These are phyloP conservation scores for Ottelia alismoides DNA, from an alignment of 106 monocot species.

Conservation along the genomic window DNA sequence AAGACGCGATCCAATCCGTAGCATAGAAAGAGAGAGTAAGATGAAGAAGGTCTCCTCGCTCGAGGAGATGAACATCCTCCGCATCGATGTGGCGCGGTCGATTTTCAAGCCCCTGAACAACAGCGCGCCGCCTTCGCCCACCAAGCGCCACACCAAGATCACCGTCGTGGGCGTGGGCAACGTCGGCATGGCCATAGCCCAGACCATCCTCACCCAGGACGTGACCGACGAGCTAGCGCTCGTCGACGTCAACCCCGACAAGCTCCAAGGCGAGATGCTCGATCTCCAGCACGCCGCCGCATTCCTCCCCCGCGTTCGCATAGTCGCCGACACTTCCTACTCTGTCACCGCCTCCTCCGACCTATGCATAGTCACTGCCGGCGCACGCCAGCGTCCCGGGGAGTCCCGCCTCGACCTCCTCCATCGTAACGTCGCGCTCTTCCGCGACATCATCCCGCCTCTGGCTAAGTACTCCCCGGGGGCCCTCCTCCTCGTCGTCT, in stretches of 20 bases:
- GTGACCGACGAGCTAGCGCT: not conserved
- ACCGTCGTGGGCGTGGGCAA: not conserved
- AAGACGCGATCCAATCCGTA: no score
- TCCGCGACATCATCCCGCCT: not conserved
- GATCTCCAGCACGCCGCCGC: not conserved
- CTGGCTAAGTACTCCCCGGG: not conserved
- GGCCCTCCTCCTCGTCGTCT: not conserved
- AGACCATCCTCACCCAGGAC: constrained; percentile 3
- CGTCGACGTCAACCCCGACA: not conserved
- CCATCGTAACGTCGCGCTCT: not conserved
- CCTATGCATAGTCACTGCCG: not conserved
- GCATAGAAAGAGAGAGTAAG: no score
- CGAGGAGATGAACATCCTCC: no score
- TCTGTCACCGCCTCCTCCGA: not conserved
- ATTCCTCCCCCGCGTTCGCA: not conserved
- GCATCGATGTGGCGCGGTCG: no score
- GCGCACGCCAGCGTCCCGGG: not conserved
- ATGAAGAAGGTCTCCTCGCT: no score
- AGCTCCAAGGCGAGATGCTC: not conserved
- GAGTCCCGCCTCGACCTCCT: not conserved
- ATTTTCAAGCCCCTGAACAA: no score
- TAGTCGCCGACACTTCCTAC: not conserved
- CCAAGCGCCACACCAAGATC: no score
- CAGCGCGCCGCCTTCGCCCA: no score
- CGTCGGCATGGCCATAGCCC: constrained; percentile 5